Evolutionary conservation across 306 rosid genomes (phyloP).

Genomic region (Fragaria nilgerrensis): DNA sequence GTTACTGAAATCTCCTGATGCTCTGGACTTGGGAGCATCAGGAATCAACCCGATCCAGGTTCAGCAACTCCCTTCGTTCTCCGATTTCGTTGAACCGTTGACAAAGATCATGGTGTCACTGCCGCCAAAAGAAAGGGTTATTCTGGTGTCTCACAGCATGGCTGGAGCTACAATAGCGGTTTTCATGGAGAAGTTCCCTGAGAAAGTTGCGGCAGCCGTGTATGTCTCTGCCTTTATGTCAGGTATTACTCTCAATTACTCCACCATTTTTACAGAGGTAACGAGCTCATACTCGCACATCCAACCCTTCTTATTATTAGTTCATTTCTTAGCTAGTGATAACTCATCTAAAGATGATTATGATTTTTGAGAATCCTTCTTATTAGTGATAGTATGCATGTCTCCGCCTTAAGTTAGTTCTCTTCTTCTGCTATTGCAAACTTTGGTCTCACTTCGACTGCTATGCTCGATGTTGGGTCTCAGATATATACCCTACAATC

Average conservation of each 20-base stretch:
- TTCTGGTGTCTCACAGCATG: conserved; percentile 44
- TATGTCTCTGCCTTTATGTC: conserved; percentile 39
- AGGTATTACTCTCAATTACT: conserved; percentile 25
- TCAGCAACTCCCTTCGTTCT: conserved; percentile 12
- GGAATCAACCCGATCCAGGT: conserved; percentile 42
- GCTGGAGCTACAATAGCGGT: conserved; percentile 35
- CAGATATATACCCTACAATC: not conserved
- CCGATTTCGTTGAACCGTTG: conserved; percentile 38
- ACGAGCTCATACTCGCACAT: not conserved
- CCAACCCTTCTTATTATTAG: not conserved
- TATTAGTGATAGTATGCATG: not conserved
- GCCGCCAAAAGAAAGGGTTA: conserved; percentile 29
- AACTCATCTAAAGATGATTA: not conserved
- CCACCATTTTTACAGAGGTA: conserved; percentile 23
- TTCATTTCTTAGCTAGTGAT: not conserved
- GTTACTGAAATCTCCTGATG: conserved; percentile 26
- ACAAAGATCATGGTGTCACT: conserved; percentile 30
- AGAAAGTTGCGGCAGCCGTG: conserved; percentile 30
- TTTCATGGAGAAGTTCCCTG: conserved; percentile 40
- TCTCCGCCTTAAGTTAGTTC: not conserved
- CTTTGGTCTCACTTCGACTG: not conserved
- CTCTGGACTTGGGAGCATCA: conserved; percentile 44
- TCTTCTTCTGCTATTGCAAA: not conserved
- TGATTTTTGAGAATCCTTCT: not conserved
- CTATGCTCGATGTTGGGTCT: not conserved